Conservation (phyloP, 257 asterid genomes). For the Solanum clarkiae region DNA sequence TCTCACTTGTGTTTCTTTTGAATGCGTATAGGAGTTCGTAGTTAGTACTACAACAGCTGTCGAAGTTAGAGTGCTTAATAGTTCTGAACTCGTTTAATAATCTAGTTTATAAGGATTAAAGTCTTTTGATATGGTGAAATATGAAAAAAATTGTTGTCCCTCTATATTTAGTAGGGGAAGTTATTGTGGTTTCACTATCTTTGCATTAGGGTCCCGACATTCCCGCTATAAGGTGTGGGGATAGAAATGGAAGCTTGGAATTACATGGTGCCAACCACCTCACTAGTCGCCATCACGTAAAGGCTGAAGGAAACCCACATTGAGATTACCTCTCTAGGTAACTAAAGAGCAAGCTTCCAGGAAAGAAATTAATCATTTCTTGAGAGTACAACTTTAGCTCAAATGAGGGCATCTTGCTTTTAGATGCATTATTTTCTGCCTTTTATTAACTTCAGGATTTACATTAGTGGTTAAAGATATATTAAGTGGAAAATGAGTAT, state of each 20-base stretch:
- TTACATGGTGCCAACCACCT: slow-evolving; percentile 19
- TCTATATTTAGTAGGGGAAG: not conserved
- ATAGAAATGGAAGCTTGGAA: not conserved
- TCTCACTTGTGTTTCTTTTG: not conserved
- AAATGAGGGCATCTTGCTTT: not conserved
- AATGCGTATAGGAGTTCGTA: not conserved
- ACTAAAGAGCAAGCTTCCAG: not conserved
- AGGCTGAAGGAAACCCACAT: not conserved
- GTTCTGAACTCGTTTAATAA: not conserved
- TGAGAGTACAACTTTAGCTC: not conserved
- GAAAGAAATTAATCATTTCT: not conserved
- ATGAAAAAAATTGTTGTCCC: not conserved
- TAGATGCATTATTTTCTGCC: not conserved
- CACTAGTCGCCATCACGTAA: slow-evolving; percentile 15
- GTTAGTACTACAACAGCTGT: not conserved
- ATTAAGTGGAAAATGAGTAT: not conserved
- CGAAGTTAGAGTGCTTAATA: not conserved
- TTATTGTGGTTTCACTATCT: not conserved
- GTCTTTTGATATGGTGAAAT: not conserved
- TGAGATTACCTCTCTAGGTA: not conserved
- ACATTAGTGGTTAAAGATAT: not conserved
- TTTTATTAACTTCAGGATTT: not conserved
- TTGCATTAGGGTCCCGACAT: not conserved
- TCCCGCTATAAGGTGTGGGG: slow-evolving; percentile 1
- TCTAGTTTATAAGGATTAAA: not conserved